Base-by-base conservation (phyloP, 306 rosid genomes). In the Parietaria judaica region DNA sequence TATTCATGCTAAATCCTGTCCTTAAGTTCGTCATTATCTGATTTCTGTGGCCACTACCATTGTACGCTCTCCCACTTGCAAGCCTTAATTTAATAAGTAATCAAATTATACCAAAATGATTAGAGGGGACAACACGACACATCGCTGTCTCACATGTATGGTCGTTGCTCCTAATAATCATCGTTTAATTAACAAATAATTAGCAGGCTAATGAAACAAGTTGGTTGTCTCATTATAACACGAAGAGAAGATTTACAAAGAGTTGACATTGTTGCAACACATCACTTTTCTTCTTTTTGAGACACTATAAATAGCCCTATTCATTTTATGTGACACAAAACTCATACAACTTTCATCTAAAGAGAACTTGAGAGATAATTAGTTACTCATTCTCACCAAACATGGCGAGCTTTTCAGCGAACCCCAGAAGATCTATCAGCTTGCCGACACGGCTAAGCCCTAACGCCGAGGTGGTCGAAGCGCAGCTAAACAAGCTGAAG, bases 391-490 rank as follows among this genome's bases (percentile, higher is more conserved):
- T n/a, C 50, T 47, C n/a, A 61, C n/a, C 52, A 15, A 44, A 65
- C 56, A 72, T 75, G 76, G 49, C 38, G 8, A 41, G 34, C 54
- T 54, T 62, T 31, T 69, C 55, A 52, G 51, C 66, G 39, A 68
- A n/a, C 13, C 95, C 87, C 2, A 11, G 76, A 49, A 84, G 96
- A 59, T 88, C 98, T 6, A 84, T 88, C 50, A 92, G 95, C 72
- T 81, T 86, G 63, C 94, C 98, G 11, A 17, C 86, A 0, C 88
- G 96, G 76, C 36, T 55, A 54, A 74, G 77, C 66, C 88, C 95
- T 0, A 52, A 73, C 51, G 76, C 76, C 36, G 66, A 78, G 4
- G 79, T 72, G 73, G 58, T 82, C 52, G 86, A 88, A 61, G 73
- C 82, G 10, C 66, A 80, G 38, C 47, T 84, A 14, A 75, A 65